A percentile compares a stretch with the other conserved stretches of the same genome.
phyloP scores from a whole-genome alignment of 495 filamentous ascomycete species.

The Glarea lozoyensis region DNA sequence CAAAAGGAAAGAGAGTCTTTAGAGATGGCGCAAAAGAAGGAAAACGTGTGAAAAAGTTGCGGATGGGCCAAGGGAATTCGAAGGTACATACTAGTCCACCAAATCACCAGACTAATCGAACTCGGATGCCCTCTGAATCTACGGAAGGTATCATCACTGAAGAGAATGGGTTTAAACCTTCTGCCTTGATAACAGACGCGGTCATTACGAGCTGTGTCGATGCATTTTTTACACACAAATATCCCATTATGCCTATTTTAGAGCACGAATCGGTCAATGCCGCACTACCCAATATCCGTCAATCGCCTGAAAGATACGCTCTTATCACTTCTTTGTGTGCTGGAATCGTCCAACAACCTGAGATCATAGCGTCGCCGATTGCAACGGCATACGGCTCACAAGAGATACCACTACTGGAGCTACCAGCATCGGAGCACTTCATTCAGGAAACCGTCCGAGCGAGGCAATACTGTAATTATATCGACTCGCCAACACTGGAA shows the following conservation, averaged over 20 bases:
- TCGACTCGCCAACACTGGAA: neutral
- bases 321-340: slow-evolving; percentile 12
- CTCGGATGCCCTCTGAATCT: neutral
- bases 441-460: slow-evolving; percentile 4
- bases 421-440: neutral
- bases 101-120: too few species aligned
- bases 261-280: neutral
- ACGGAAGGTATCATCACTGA: neutral
- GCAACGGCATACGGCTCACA: neutral
- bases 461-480: neutral
- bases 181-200: slow-evolving; percentile 4
- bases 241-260: slow-evolving; percentile 14
- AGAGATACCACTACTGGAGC: neutral
- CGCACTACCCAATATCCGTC: neutral
- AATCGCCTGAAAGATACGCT: slow-evolving; percentile 5
- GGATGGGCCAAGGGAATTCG: too few species aligned
- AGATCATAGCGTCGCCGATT: slow-evolving; percentile 1
- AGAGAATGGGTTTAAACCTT: slow-evolving; percentile 3
- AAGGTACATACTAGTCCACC: too few species aligned
- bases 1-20: slow-evolving; percentile 1
- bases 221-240: slow-evolving; percentile 16
- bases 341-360: slow-evolving; percentile 2
- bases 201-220: slow-evolving; percentile 8
- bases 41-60: neutral
- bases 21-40: neutral